Base-by-base conservation (phyloP, 768 basidiomycete species). In the Russula earlei region DNA sequence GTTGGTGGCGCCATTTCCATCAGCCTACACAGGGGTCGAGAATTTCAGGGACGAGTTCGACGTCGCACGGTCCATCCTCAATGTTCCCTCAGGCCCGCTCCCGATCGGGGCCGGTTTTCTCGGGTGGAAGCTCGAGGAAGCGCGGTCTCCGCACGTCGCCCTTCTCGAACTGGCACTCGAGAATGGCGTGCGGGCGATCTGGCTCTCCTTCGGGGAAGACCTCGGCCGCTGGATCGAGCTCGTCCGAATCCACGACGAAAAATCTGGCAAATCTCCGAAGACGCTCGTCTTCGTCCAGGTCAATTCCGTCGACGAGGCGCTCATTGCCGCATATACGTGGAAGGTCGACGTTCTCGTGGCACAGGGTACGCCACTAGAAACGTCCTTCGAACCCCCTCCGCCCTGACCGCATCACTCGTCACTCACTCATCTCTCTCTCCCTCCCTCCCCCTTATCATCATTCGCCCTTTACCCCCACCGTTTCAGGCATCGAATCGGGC, bases 61-160 rank as follows among this genome's bases (percentile, higher is more conserved):
- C 27, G 62, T 79, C 20, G 83, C 80, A n/a, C 79, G 80, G 10
- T 62, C 67, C 22, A 55, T 68, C 1, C 69, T 87, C 22, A 44
- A 62, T 19, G 63, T 67, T 37, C 62, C 58, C 20, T 54, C 55
- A 5, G 60, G 54, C 11, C 67, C 68, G 5, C 71, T 75, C 29
- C 81, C 79, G 8, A 72, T 91, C 57, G 89, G 89, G 24, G 77
- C 85, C n/a, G 87, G 88, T 12, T 87, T 82, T 66, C 70, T 91
- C 24, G 77, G 72, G 14, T 92, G 85, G 85, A 75, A 75, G 58
- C 74, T 91, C 15, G 86, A 91, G 49, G 70, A 75, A 43, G 65
- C 72, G 14, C 66, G 69, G 19, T 55, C 67, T 17, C 67, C 67
- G 6, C 60, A 67, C 40, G 73, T 76, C 6, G 68, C 74, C 17